Conservation (phyloP, 1,284 basidiomycete species). For the Heterobasidion occidentale region DNA sequence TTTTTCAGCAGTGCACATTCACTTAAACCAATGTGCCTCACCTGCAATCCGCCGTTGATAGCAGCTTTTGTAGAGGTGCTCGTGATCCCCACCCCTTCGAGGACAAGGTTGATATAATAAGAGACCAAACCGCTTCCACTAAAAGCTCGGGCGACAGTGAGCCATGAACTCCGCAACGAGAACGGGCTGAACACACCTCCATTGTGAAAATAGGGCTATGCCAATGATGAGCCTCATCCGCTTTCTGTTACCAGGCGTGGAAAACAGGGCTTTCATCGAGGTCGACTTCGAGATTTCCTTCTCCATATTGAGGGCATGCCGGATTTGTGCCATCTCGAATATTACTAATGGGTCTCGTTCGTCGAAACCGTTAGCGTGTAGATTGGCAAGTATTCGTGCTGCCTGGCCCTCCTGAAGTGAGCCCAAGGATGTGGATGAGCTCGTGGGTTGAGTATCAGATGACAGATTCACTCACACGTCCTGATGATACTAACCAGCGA, state of each 20-base stretch:
- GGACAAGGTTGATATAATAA: conserved; percentile 56
- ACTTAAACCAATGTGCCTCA: conserved; percentile 13
- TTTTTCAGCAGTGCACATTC: background rate
- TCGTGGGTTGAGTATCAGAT: background rate
- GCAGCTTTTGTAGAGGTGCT: conserved; percentile 44
- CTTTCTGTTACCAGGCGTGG: conserved; percentile 51
- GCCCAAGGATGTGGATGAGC: background rate
- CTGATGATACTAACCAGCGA: conserved; percentile 56
- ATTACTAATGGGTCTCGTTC: conserved; percentile 47
- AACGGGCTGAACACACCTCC: conserved; percentile 35
- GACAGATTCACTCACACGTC: conserved; percentile 30
- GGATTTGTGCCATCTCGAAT: conserved; percentile 55
- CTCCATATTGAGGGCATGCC: conserved; percentile 54
- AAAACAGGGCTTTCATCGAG: conserved; percentile 41
- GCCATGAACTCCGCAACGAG: background rate
- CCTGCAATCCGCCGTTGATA: conserved; percentile 59
- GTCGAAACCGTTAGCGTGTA: conserved; percentile 48
- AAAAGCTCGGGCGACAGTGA: background rate
- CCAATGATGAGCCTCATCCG: conserved; percentile 50
- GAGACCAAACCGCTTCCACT: conserved; percentile 62
- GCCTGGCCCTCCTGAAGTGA: conserved; percentile 39
- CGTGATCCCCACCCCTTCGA: conserved; percentile 52
- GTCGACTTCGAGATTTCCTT: conserved; percentile 39
- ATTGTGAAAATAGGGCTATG: conserved; percentile 56
- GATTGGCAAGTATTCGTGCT: conserved; percentile 46